Base-by-base conservation (phyloP, 2,329 filamentous ascomycete species). In the Colletotrichum eremochloae region DNA sequence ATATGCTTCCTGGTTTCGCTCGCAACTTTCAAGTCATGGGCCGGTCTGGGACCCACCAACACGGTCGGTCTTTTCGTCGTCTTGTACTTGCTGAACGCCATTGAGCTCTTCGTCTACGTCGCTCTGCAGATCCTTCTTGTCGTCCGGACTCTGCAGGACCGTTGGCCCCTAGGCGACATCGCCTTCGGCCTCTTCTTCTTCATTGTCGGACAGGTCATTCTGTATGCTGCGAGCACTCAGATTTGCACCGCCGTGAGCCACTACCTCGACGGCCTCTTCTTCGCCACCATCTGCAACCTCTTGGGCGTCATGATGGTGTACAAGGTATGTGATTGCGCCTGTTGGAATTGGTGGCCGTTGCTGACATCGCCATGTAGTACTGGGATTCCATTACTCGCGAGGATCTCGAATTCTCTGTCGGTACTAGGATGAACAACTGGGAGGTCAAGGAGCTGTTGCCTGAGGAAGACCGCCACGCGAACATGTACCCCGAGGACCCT, bases 231-330 rank as follows among this genome's bases (percentile, higher is more conserved):
- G 79, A 96, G 94, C 84, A 88, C 92, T 75, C 90, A 88, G 74
- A 95, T 99, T 78, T 99, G 96, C 85, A 88, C 92, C 63, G 89
- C 90, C 58, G 91, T 95, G 50, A 91, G 94, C 82, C 96, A 99
- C 82, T 99, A 98, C 80, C 84, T 99, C 61, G 96, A 99, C 79
- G 96, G 96, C 0, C 84, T 98, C 60, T 97, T 98, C 85, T 95
- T 99, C 79, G 94, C 95, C 5, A 98, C 96, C 0, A 91, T 96
- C 67, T 96, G 95, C 86, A 99, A 99, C 80, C 84, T 99, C 56
- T 86, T 99, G 55, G 94, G 92, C 15, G 96, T 99, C 73, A 99
- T 99, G 96, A 99, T 98, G 96, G 92, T 99, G 48, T 99, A 99
- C 89, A 99, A 99, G 92, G 94, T 88, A 83, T 65, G 83, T 77